Percentiles rank a stretch among this genome's conserved stretches.
Conservation (phyloP, 805 yeast species). For the Lachancea fermentati region DNA sequence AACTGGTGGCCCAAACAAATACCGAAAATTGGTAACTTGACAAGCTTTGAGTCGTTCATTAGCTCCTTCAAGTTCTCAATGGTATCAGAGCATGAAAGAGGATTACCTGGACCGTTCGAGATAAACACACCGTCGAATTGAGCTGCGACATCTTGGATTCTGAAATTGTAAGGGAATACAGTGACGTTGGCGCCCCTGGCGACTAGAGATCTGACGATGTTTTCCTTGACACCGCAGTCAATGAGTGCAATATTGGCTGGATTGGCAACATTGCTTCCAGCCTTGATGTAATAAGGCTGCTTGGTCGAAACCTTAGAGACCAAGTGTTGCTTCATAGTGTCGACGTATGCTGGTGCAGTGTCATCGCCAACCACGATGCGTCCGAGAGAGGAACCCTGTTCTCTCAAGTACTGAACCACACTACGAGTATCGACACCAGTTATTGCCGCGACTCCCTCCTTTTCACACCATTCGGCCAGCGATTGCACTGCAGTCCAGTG, state of each 20-base stretch:
- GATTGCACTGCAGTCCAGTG: slow-evolving; percentile 99
- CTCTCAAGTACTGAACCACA: slow-evolving; percentile 86
- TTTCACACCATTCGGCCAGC: slow-evolving; percentile 90
- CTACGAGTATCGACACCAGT: slow-evolving; percentile 98
- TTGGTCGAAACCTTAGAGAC: slow-evolving; percentile 93
- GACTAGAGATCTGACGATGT: slow-evolving; percentile 88
- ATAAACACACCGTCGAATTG: slow-evolving; percentile 93
- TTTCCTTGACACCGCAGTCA: slow-evolving; percentile 98
- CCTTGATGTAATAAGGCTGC: slow-evolving; percentile 84
- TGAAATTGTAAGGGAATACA: slow-evolving; percentile 94
- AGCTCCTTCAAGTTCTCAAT: slow-evolving; percentile 67
- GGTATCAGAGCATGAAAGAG: slow-evolving; percentile 81
- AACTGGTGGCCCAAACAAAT: slow-evolving; percentile 98
- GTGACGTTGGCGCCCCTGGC: slow-evolving; percentile 94
- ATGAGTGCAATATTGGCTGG: slow-evolving; percentile 82
- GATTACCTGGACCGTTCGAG: slow-evolving; percentile 97
- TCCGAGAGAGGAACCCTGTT: slow-evolving; percentile 92
- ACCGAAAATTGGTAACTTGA: slow-evolving; percentile 87
- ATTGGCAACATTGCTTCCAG: slow-evolving; percentile 43
- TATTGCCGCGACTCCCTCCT: slow-evolving; percentile 93
- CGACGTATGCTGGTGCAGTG: slow-evolving; percentile 54
- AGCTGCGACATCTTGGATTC: slow-evolving; percentile 82
- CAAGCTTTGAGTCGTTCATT: slow-evolving; percentile 48
- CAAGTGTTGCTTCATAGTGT: slow-evolving; percentile 84
- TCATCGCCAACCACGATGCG: slow-evolving; percentile 66